These are phyloP conservation scores for Phytophthora fragariae DNA, from an alignment of 352 stramenopile genomes.

Conservation along the genomic window DNA sequence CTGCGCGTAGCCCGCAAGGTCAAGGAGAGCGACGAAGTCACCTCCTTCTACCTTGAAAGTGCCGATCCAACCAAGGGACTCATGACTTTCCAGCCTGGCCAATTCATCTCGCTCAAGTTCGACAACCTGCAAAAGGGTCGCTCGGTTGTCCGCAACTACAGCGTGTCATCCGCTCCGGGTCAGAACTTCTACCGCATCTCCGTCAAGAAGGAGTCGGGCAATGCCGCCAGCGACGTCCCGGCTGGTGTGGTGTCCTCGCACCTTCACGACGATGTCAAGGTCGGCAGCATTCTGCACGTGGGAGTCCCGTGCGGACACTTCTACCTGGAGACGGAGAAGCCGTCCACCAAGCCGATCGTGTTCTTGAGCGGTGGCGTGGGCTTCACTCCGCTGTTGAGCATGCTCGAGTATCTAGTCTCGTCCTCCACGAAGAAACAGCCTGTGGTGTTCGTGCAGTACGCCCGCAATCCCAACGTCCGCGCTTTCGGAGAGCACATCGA, in stretches of 20 bases:
- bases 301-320: slow-evolving; percentile 66
- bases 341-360: slow-evolving; percentile 56
- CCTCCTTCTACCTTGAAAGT: slow-evolving; percentile 65
- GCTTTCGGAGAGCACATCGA: slow-evolving; percentile 47
- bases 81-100: slow-evolving; percentile 59
- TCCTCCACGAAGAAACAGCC: slow-evolving; percentile 36
- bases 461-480: slow-evolving; percentile 41
- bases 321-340: slow-evolving; percentile 40
- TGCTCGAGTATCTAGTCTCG: slow-evolving; percentile 51
- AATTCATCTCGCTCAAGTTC: slow-evolving; percentile 68
- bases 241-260: slow-evolving; percentile 62
- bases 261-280: slow-evolving; percentile 61
- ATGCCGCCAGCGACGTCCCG: slow-evolving; percentile 31
- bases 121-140: slow-evolving; percentile 45
- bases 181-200: slow-evolving; percentile 62
- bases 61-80: slow-evolving; percentile 39
- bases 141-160: slow-evolving; percentile 69
- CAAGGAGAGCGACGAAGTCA: slow-evolving; percentile 55
- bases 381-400: slow-evolving; percentile 62
- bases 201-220: slow-evolving; percentile 60
- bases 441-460: slow-evolving; percentile 57
- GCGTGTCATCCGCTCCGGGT: slow-evolving; percentile 47
- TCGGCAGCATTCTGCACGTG: slow-evolving; percentile 59
- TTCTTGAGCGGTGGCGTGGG: slow-evolving; percentile 70
- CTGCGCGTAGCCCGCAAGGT: slow-evolving; percentile 63